Evolutionary conservation across 768 basidiomycete species (phyloP), one percentile per base, ranked within the genome.

Genomic region (Baorangia bicolor): DNA sequence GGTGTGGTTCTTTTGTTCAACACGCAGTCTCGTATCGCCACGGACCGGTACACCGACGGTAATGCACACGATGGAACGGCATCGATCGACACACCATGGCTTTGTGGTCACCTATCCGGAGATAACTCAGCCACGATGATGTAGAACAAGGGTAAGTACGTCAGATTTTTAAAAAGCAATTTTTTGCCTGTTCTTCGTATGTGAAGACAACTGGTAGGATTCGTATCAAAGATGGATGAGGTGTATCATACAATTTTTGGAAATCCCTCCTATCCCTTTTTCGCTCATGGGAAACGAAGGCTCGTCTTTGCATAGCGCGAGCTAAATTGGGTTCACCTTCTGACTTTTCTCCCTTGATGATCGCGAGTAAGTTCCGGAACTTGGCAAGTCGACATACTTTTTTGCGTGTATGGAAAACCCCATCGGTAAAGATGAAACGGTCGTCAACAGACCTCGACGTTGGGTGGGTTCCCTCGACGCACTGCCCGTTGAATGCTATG

Each of bases 311-410:
- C 43, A 55, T 38, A 38, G 53, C 51, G 18, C 33, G 13, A n/a
- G 14, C 52, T 40, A 58, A 58, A 34, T 57, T 12, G 9, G 33
- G 44, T 18, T 42, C 40, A 7, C 20, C 42, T n/a, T 27, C 49
- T 49, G 49, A 49, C 52, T 16, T 7, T 35, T 6, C 23, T 30
- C 43, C 65, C 64, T 52, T 65, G 28, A 62, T 62, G 63, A 57
- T 53, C 63, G 57, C 57, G 56, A 47, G 21, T 9, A 38, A 34
- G 10, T 14, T 49, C 2, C 23, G 28, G 14, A 33, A 25, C 38
- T 37, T 33, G 40, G 10, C 41, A 39, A 35, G 33, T 47, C 21
- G 31, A 25, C 35, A 16, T n/a, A 18, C 14, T 6, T 23, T 47
- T 34, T 42, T 41, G 41, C 13, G 18, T 13, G 34, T 11, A 18